Conservation (phyloP, 257 asterid genomes). For the Henckelia pumila region DNA sequence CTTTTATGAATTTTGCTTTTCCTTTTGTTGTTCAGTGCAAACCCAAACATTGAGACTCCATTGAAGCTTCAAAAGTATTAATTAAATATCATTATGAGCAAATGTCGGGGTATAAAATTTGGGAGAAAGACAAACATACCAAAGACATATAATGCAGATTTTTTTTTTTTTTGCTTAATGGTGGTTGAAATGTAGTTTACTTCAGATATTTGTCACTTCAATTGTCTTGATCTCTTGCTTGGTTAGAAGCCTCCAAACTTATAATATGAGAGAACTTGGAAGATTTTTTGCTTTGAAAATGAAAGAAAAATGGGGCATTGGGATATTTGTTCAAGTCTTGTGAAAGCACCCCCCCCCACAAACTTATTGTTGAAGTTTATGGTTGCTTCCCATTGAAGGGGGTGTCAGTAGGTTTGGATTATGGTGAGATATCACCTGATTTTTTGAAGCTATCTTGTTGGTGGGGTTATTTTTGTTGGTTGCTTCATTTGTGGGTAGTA, state of each 20-base stretch:
- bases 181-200: slow-evolving; percentile 25
- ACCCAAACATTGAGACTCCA: slow-evolving; percentile 22
- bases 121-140: slow-evolving; percentile 14
- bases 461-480: slow-evolving; percentile 35
- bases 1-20: slow-evolving; percentile 34
- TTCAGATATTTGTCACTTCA: slow-evolving; percentile 30
- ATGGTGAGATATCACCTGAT: slow-evolving; percentile 35
- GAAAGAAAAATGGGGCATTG: slow-evolving; percentile 20
- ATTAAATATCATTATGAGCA: slow-evolving; percentile 6
- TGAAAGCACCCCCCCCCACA: too few relatives aligned
- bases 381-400: slow-evolving; percentile 57
- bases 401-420: slow-evolving; percentile 37
- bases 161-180: slow-evolving; percentile 12
- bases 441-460: slow-evolving; percentile 1
- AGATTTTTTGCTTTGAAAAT: slow-evolving; percentile 2
- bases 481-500: too few relatives aligned
- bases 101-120: slow-evolving; percentile 20
- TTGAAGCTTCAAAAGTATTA: slow-evolving; percentile 34
- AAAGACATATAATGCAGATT: slow-evolving; percentile 27
- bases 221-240: slow-evolving; percentile 30
- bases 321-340: slow-evolving; percentile 7
- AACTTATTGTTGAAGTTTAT: slow-evolving; percentile 27
- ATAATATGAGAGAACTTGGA: too few relatives aligned
- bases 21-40: slow-evolving; percentile 24
- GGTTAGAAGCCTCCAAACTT: slow-evolving; percentile 24